Evolutionary conservation across 495 filamentous ascomycete genomes (phyloP).

Genomic region (Trichoderma virens): DNA sequence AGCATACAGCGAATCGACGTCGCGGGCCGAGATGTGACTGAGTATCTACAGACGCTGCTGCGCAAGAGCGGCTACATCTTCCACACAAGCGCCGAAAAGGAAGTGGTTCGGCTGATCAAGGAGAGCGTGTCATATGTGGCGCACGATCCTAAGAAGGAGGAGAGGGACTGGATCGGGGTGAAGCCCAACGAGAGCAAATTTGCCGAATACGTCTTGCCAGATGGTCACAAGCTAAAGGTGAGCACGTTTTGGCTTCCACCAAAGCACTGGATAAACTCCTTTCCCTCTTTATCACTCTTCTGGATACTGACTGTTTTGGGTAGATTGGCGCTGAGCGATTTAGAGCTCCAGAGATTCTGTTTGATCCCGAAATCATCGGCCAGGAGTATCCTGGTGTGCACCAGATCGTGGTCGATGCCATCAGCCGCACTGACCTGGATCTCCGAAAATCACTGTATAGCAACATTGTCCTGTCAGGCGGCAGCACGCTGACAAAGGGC

Average conservation of each 20-base stretch:
- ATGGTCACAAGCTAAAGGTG: conserved; percentile 88
- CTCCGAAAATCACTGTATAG: conserved; percentile 87
- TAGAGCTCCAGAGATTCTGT: conserved; percentile 93
- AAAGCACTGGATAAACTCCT: not conserved
- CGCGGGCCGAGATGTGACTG: conserved; percentile 94
- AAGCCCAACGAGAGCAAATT: conserved; percentile 59
- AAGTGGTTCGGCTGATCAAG: conserved; percentile 94
- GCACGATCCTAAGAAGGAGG: conserved; percentile 81
- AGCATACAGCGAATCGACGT: conserved; percentile 94
- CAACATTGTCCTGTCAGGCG: conserved; percentile 95
- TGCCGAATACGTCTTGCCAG: conserved; percentile 81
- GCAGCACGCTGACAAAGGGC: conserved; percentile 76
- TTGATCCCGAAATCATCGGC: conserved; percentile 94
- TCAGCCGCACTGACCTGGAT: conserved; percentile 95
- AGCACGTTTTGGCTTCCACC: conserved; percentile 15
- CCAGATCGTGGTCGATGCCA: conserved; percentile 94
- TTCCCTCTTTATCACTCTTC: no score
- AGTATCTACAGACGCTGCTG: conserved; percentile 85
- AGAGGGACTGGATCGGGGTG: conserved; percentile 83
- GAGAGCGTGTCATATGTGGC: conserved; percentile 91
- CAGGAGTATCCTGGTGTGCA: conserved; percentile 96
- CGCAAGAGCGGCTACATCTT: conserved; percentile 91
- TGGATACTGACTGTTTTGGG: conserved; percentile 14
- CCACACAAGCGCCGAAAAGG: conserved; percentile 96
- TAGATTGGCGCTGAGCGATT: conserved; percentile 87